Conservation (phyloP, 2,329 filamentous ascomycete species). For the Phoma sp. region DNA sequence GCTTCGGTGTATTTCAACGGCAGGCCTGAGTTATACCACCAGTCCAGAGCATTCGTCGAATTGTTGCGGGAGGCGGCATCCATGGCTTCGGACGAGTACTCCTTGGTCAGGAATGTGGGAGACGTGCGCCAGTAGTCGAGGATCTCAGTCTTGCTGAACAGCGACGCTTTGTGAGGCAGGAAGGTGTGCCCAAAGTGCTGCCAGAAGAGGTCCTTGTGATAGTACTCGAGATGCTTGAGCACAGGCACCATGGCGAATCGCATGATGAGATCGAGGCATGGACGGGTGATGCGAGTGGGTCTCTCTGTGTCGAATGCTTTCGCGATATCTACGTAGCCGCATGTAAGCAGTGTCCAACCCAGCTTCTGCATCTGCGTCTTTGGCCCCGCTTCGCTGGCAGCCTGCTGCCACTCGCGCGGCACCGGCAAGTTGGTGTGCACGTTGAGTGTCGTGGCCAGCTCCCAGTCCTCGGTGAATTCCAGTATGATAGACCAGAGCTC, state of each 20-base stretch:
- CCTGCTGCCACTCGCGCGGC: constrained; percentile 73
- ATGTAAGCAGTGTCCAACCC: constrained; percentile 82
- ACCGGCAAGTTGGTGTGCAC: constrained; percentile 79
- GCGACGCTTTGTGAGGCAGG: constrained; percentile 85
- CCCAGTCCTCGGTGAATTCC: constrained; percentile 87
- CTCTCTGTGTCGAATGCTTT: constrained; percentile 73
- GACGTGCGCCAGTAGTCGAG: constrained; percentile 91
- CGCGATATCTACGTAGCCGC: constrained; percentile 73
- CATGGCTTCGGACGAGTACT: constrained; percentile 83
- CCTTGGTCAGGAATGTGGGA: constrained; percentile 80
- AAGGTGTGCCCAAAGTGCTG: constrained; percentile 81
- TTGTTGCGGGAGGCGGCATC: constrained; percentile 87
- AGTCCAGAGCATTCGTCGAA: constrained; percentile 83
- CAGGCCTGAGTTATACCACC: constrained; percentile 85
- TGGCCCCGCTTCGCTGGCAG: constrained; percentile 68
- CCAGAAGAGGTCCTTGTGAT: constrained; percentile 78
- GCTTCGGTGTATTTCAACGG: constrained; percentile 84
- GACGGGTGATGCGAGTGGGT: constrained; percentile 75
- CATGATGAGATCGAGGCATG: constrained; percentile 87
- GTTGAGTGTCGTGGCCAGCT: constrained; percentile 79
- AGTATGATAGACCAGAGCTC: constrained; percentile 92
- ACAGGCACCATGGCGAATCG: constrained; percentile 85
- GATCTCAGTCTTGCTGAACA: constrained; percentile 83
- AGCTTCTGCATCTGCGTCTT: constrained; percentile 77
- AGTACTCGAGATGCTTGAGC: constrained; percentile 72